phyloP scores from a whole-genome alignment of 345 rosid species.

The Eucalyptus pauciflora region DNA sequence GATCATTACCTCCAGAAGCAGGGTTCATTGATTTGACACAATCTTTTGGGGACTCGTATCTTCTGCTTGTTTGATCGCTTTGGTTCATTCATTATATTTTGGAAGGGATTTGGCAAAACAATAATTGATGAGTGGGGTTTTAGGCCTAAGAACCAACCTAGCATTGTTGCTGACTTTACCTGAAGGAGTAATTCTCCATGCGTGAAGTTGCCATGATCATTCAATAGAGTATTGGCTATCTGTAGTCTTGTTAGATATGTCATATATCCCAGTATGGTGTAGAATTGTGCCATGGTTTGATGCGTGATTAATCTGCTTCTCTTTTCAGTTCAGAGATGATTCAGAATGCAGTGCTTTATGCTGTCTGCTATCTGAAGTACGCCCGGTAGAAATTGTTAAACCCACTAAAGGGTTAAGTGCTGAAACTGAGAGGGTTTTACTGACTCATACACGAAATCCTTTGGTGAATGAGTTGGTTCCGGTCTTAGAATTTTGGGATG shows the following conservation, averaged over 20 bases:
- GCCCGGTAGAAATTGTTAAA: constrained; percentile 93
- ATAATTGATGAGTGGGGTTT: not conserved
- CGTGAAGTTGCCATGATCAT: not conserved
- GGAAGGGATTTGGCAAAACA: not conserved
- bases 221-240: not conserved
- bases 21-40: not conserved
- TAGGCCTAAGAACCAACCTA: not conserved
- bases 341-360: constrained; percentile 67
- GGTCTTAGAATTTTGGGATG: constrained; percentile 78
- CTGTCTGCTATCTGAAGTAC: constrained; percentile 69
- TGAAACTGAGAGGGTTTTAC: constrained; percentile 63
- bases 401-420: constrained; percentile 60
- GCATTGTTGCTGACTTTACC: not conserved
- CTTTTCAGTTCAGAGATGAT: constrained; percentile 74
- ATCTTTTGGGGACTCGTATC: not conserved
- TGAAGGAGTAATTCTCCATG: not conserved
- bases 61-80: not conserved
- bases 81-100: not conserved
- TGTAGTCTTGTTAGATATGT: not conserved
- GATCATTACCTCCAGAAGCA: not conserved
- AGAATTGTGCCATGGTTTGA: not conserved
- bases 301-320: not conserved
- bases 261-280: not conserved
- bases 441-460: constrained; percentile 81
- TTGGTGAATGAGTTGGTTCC: constrained; percentile 79